Percentiles rank a stretch among this genome's conserved stretches.
Conservation (phyloP, 1,139 yeast genomes). For the Nadsonia commutata region DNA sequence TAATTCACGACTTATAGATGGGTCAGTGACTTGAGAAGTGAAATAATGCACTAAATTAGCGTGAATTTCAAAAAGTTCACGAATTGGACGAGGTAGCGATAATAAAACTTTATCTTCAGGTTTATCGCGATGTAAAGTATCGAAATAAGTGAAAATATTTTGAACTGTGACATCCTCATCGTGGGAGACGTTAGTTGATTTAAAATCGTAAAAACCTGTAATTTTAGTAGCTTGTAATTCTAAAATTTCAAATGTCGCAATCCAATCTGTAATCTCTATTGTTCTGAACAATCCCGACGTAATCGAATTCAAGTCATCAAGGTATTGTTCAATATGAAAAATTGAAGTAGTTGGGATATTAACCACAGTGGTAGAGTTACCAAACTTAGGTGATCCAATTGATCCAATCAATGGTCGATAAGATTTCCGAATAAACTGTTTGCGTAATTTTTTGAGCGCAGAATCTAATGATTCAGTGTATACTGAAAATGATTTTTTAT, state of each 20-base stretch:
- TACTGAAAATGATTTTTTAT: constrained; percentile 13
- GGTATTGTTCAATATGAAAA: constrained; percentile 34
- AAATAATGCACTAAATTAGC: constrained; percentile 52
- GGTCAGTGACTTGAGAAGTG: constrained; percentile 49
- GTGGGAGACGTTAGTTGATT: constrained; percentile 26
- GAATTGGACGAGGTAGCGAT: constrained; percentile 56
- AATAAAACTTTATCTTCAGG: constrained; percentile 30
- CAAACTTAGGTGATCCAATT: constrained; percentile 4
- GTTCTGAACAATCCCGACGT: constrained; percentile 46
- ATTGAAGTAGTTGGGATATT: constrained; percentile 13
- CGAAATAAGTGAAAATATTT: constrained; percentile 59
- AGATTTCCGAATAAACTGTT: constrained; percentile 59
- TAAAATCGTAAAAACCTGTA: constrained; percentile 46
- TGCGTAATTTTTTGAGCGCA: constrained; percentile 55
- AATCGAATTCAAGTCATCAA: constrained; percentile 50
- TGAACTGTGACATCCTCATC: constrained; percentile 51
- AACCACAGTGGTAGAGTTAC: constrained; percentile 13
- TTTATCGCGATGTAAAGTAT: constrained; percentile 33
- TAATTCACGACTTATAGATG: constrained; percentile 32
- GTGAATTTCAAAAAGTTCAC: constrained; percentile 54
- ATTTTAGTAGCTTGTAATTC: constrained; percentile 49
- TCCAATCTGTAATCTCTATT: constrained; percentile 65
- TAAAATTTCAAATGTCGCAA: constrained; percentile 54
- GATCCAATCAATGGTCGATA: constrained; percentile 42
- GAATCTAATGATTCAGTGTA: constrained; percentile 29